Evolutionary conservation across 805 yeast genomes (phyloP).

Genomic region (Wickerhamomyces xylosicus): DNA sequence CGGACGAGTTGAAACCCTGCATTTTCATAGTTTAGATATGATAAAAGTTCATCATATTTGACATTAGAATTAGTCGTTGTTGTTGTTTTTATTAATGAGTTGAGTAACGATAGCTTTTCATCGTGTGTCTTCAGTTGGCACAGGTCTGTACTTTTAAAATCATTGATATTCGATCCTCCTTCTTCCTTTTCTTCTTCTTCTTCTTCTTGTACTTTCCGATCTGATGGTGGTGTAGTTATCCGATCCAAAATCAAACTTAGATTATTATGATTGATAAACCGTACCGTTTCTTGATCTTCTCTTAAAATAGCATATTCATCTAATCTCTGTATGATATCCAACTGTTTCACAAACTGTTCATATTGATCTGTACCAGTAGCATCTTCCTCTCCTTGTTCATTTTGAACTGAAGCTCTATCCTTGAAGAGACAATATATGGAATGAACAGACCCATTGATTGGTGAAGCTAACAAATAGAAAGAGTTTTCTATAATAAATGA

Average conservation of each 20-base stretch:
- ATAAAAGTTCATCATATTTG: slow-evolving; percentile 4
- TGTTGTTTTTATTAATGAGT: slow-evolving; percentile 1
- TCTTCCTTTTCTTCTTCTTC: no score
- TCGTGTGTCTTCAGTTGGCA: not conserved
- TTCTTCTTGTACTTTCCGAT: no score
- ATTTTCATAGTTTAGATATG: slow-evolving; percentile 22
- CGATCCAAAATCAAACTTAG: slow-evolving; percentile 2
- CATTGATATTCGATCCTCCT: no score
- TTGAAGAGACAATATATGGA: not conserved
- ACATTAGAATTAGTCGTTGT: slow-evolving; percentile 3
- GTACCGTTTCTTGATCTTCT: not conserved
- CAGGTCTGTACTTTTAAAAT: not conserved
- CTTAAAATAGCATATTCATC: not conserved
- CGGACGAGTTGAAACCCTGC: slow-evolving; percentile 30
- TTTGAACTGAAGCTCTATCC: not conserved
- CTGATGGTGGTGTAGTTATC: no score
- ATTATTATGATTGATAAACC: not conserved
- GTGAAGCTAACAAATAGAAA: not conserved
- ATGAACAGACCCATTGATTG: not conserved
- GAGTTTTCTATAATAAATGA: not conserved
- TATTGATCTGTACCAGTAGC: not conserved
- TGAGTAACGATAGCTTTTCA: slow-evolving; percentile 1
- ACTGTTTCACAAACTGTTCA: not conserved
- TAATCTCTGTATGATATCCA: not conserved
- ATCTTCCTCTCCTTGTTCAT: not conserved